Conservation (phyloP, 441 rosid genomes). For the Sinapis alba region DNA sequence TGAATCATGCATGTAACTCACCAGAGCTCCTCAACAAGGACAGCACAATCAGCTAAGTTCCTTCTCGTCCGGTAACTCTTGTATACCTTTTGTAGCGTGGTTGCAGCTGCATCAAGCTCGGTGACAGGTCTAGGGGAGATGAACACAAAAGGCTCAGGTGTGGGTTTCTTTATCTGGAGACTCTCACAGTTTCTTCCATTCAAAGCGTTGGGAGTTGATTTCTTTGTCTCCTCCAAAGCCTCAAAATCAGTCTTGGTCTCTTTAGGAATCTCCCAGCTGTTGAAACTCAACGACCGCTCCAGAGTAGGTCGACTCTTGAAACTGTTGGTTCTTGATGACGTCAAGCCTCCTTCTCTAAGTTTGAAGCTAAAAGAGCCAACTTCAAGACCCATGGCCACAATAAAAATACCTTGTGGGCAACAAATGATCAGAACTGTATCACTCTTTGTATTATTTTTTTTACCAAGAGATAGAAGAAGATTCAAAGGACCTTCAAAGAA, state of each 20-base stretch:
- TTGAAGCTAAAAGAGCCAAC: conserved; percentile 15
- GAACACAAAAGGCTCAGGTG: neutral
- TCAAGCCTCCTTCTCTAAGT: conserved; percentile 8
- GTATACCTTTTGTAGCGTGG: conserved; percentile 53
- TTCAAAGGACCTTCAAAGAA: conserved; percentile 15
- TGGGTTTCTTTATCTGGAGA: conserved; percentile 34
- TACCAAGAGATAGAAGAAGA: neutral
- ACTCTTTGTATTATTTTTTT: neutral
- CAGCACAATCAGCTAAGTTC: conserved; percentile 50
- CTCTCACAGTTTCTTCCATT: conserved; percentile 37
- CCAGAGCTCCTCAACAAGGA: conserved; percentile 51
- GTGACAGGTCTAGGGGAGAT: conserved; percentile 13
- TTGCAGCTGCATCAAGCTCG: conserved; percentile 55
- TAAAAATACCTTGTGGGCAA: conserved; percentile 24
- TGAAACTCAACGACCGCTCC: conserved; percentile 39
- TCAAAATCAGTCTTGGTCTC: conserved; percentile 26
- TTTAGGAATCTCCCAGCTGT: conserved; percentile 38
- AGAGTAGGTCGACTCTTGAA: conserved; percentile 28
- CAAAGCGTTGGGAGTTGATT: conserved; percentile 32
- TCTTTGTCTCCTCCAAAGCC: conserved; percentile 32
- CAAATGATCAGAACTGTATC: conserved; percentile 1
- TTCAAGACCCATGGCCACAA: conserved; percentile 38
- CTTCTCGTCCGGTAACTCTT: conserved; percentile 52
- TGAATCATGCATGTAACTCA: conserved; percentile 12
- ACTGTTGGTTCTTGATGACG: conserved; percentile 36